These are phyloP conservation scores for Hanseniaspora uvarum DNA, from an alignment of 1,139 yeast species.

Conservation along the genomic window DNA sequence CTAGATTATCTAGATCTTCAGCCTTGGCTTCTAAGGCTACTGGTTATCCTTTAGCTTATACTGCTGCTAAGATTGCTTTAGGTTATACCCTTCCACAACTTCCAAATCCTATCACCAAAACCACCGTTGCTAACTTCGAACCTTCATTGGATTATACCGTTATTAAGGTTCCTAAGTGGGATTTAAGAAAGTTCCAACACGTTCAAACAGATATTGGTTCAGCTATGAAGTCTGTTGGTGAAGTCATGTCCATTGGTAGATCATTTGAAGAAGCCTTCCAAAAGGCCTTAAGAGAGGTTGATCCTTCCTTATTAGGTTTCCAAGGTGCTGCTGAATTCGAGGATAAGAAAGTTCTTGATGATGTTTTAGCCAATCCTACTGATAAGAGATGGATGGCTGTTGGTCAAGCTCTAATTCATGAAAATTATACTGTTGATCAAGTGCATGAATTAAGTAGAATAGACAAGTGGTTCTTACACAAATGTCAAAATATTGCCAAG, in stretches of 20 bases:
- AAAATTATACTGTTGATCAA: constrained; percentile 77
- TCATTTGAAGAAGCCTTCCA: constrained; percentile 96
- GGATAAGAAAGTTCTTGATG: constrained; percentile 55
- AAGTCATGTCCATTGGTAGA: constrained; percentile 98
- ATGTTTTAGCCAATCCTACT: constrained; percentile 76
- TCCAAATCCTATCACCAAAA: constrained; percentile 91
- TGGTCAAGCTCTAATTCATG: constrained; percentile 88
- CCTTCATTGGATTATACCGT: constrained; percentile 95
- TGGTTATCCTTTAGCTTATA: constrained; percentile 95
- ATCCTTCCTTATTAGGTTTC: constrained; percentile 82
- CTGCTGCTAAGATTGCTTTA: constrained; percentile 93
- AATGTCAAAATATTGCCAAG: constrained; percentile 79
- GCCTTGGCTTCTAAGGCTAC: constrained; percentile 98
- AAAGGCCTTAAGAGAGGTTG: constrained; percentile 95
- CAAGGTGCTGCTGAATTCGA: constrained; percentile 60
- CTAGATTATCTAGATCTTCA: constrained; percentile 92
- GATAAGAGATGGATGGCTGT: constrained; percentile 98
- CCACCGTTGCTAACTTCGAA: constrained; percentile 93
- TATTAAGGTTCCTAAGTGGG: constrained; percentile 98
- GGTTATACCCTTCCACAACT: constrained; percentile 91
- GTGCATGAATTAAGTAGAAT: constrained; percentile 86
- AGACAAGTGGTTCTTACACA: constrained; percentile 92
- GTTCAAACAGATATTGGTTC: constrained; percentile 89
- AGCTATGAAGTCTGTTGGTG: constrained; percentile 98
- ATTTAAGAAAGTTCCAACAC: constrained; percentile 85